Conservation (phyloP, 176 grass and related monocot genomes). For the Oryza rufipogon region DNA sequence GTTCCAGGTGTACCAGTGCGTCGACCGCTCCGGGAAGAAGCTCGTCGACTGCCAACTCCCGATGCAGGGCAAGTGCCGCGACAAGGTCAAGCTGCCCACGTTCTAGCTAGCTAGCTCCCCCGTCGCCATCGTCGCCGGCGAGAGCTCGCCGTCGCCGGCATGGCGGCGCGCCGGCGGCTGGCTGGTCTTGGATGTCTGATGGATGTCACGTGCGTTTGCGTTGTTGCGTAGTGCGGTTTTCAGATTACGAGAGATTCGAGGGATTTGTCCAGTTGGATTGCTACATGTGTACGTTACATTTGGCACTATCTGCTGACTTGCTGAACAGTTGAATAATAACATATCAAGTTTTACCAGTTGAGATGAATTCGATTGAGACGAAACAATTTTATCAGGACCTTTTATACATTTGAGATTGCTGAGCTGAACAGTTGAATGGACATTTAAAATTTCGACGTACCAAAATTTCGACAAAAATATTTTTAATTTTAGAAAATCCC, state of each 20-base stretch:
- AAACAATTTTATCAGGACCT: not conserved
- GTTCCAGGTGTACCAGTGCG: conserved; percentile 84
- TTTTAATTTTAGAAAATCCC: too few relatives aligned
- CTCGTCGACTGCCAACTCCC: conserved; percentile 68
- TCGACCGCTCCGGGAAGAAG: conserved; percentile 36
- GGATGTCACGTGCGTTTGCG: not conserved
- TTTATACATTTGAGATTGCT: too few relatives aligned
- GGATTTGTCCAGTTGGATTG: not conserved
- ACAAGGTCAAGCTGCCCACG: conserved; percentile 55
- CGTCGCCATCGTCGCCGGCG: not conserved
- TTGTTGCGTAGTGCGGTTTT: not conserved
- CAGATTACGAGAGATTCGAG: not conserved
- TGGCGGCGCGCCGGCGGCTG: not conserved
- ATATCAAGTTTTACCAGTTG: not conserved
- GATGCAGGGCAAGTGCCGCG: conserved; percentile 48
- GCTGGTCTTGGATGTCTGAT: too few relatives aligned
- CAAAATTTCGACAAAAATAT: too few relatives aligned
- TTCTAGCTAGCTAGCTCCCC: not conserved
- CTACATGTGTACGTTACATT: not conserved
- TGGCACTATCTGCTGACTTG: not conserved
- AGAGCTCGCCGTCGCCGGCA: not conserved
- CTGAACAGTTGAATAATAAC: not conserved
- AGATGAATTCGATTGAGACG: not conserved
- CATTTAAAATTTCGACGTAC: too few relatives aligned
- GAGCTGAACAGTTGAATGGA: too few relatives aligned